phyloP scores from a whole-genome alignment of 129 eudicot genomes.

The Ambrosia trifida region DNA sequence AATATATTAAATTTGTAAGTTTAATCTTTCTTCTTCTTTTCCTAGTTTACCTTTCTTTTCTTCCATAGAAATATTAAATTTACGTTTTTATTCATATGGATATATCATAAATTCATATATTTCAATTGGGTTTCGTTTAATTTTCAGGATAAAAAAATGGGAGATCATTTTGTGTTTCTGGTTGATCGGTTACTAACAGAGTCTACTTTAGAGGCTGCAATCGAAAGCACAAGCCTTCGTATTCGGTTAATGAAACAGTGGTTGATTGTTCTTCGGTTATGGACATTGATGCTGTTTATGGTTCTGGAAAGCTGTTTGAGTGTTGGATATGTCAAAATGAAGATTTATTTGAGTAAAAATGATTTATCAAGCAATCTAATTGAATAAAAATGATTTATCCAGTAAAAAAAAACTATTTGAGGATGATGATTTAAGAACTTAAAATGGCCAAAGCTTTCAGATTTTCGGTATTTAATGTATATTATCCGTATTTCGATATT shows the following conservation, averaged over 20 bases:
- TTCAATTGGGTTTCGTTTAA: neutral
- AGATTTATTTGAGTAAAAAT: too few species aligned
- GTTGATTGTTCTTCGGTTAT: constrained; percentile 40
- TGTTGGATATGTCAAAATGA: constrained; percentile 97
- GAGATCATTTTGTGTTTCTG: constrained; percentile 88
- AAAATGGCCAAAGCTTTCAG: too few species aligned
- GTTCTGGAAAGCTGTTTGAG: constrained; percentile 67
- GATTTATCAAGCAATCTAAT: too few species aligned
- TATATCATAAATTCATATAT: neutral
- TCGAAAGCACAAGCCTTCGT: constrained; percentile 61
- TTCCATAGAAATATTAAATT: neutral
- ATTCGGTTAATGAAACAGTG: constrained; percentile 28
- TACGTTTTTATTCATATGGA: neutral
- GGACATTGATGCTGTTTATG: constrained; percentile 27
- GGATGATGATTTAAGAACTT: too few species aligned
- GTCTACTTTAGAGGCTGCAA: constrained; percentile 87
- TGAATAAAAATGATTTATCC: too few species aligned
- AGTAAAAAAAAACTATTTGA: too few species aligned
- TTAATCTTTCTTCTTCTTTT: constrained; percentile 32
- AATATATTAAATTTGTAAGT: constrained; percentile 52
- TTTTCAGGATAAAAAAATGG: constrained; percentile 53
- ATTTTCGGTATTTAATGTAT: too few species aligned
- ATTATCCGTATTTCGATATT: too few species aligned
- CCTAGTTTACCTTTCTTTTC: constrained; percentile 11
- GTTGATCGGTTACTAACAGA: constrained; percentile 94